Evolutionary conservation across 129 eudicot species (phyloP), one percentile per base, ranked within the genome.

Genomic region (Pulicaria dysenterica): DNA sequence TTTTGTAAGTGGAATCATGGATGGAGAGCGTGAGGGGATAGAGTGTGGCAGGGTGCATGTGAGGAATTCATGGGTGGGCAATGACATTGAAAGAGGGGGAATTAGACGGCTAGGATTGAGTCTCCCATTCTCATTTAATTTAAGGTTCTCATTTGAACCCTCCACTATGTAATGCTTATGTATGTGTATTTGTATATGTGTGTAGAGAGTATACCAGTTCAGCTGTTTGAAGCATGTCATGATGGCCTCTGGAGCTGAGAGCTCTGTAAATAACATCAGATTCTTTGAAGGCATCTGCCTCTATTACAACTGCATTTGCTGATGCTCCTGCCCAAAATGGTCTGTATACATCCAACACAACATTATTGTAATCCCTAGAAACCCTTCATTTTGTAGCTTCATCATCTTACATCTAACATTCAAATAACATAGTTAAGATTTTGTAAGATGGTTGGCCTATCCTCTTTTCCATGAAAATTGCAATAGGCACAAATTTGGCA

Each of bases 271-370:
- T 88, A 66, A 95, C 97, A 62, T 95, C 99, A 9, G 95, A 80
- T 53, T 95, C 99, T 72, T 95, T 95, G 79, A 95, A 95, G 45
- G 99, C 97, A 69, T 95, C 99, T 47, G 99, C 97, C 68, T 95
- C 99, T 70, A 95, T 88, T 36, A 95, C 82, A 70, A 95, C 99
- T 44, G 95, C 97, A 67, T 95, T 91, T 66, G 78, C 94, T 63
- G 91, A 80, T 77, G 97, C 99, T 78, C 85, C 96, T 42, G 88
- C 87, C 99, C 99, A 94, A 68, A 94, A 94, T 77, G 99, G 96
- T 71, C 99, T 94, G 95, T 69, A 17, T 69, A 39, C 74, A 69
- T 67, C 62, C 60, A 75, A 44, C 38, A 1, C 58, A 72, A 58
- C 36, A 57, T 42, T 45, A 31, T 24, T 24, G 31, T 44, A 43